Conservation (phyloP, 495 filamentous ascomycete species). For the Penicillium malachiteum region DNA sequence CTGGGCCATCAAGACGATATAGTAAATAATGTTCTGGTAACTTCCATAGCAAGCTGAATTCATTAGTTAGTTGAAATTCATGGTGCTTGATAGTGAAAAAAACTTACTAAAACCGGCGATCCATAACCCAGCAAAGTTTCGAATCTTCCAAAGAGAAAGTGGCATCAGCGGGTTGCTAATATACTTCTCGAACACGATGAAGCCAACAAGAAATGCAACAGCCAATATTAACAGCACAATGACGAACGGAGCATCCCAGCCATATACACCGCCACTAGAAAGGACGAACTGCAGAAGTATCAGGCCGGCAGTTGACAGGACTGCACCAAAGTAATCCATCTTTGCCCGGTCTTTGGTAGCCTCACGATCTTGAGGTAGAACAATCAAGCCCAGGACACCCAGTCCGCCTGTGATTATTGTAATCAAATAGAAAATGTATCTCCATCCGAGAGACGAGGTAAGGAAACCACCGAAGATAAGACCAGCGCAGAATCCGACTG, state of each 20-base stretch:
- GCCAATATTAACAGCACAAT: slow-evolving; percentile 44
- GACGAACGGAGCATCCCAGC: slow-evolving; percentile 48
- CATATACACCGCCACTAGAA: slow-evolving; percentile 38
- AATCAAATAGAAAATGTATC: slow-evolving; percentile 39
- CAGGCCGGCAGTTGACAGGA: slow-evolving; percentile 34
- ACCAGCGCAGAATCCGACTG: slow-evolving; percentile 37
- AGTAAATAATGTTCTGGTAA: slow-evolving; percentile 41
- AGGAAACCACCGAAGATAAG: slow-evolving; percentile 39
- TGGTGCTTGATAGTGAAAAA: not conserved
- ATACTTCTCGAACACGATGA: slow-evolving; percentile 34
- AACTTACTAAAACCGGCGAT: slow-evolving; percentile 39
- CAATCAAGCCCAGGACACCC: slow-evolving; percentile 30
- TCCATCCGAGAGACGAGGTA: slow-evolving; percentile 37
- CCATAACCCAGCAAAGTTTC: slow-evolving; percentile 39
- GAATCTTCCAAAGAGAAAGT: slow-evolving; percentile 34
- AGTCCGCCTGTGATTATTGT: slow-evolving; percentile 33
- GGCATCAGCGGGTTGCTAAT: slow-evolving; percentile 38
- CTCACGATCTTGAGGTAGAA: slow-evolving; percentile 29
- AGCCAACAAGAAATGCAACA: slow-evolving; percentile 38
- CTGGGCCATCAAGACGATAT: slow-evolving; percentile 38
- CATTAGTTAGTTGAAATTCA: not conserved
- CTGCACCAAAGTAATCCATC: slow-evolving; percentile 37
- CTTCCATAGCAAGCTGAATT: slow-evolving; percentile 35
- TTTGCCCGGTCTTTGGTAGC: slow-evolving; percentile 14
- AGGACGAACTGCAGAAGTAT: slow-evolving; percentile 41